phyloP scores from a whole-genome alignment of 768 basidiomycete species.

The Roridomyces roridus region DNA sequence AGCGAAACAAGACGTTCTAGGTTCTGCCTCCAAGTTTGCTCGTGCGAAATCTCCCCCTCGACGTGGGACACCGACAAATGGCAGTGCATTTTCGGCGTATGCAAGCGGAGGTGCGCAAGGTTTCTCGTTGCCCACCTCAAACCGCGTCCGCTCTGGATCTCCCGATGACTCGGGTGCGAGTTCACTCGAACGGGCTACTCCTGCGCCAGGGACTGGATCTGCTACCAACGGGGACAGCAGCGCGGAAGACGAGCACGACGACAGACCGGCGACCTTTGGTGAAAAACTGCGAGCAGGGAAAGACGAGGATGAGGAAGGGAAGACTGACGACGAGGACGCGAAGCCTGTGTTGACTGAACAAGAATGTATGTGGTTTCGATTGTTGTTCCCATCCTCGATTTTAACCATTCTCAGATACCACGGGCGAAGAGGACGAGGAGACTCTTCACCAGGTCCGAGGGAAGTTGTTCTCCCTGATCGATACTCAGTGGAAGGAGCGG shows the following conservation, averaged over 20 bases:
- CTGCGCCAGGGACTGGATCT: slow-evolving; percentile 31
- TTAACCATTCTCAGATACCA: slow-evolving; percentile 53
- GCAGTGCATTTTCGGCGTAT: slow-evolving; percentile 69
- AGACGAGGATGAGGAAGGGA: slow-evolving; percentile 61
- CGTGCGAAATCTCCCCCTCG: slow-evolving; percentile 64
- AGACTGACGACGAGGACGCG: slow-evolving; percentile 53
- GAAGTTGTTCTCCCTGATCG: slow-evolving; percentile 70
- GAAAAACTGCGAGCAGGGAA: slow-evolving; percentile 69
- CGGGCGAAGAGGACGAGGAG: slow-evolving; percentile 85
- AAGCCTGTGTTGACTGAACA: slow-evolving; percentile 67
- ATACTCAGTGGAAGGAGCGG: slow-evolving; percentile 77
- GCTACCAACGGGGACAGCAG: slow-evolving; percentile 44
- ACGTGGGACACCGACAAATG: slow-evolving; percentile 46
- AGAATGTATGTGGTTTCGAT: slow-evolving; percentile 54
- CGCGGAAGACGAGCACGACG: slow-evolving; percentile 55
- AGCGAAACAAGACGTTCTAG: slow-evolving; percentile 61
- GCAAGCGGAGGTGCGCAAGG: slow-evolving; percentile 53
- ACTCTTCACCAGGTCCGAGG: slow-evolving; percentile 79
- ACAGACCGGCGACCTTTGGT: slow-evolving; percentile 56
- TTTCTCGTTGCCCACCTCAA: slow-evolving; percentile 57
- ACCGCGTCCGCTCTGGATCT: slow-evolving; percentile 60
- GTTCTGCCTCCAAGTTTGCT: slow-evolving; percentile 46
- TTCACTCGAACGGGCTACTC: slow-evolving; percentile 48
- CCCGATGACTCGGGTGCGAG: slow-evolving; percentile 51
- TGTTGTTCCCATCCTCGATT: neutral